Evolutionary conservation across 2,329 filamentous ascomycete genomes (phyloP).

Genomic region (Sporothrix mexicana): DNA sequence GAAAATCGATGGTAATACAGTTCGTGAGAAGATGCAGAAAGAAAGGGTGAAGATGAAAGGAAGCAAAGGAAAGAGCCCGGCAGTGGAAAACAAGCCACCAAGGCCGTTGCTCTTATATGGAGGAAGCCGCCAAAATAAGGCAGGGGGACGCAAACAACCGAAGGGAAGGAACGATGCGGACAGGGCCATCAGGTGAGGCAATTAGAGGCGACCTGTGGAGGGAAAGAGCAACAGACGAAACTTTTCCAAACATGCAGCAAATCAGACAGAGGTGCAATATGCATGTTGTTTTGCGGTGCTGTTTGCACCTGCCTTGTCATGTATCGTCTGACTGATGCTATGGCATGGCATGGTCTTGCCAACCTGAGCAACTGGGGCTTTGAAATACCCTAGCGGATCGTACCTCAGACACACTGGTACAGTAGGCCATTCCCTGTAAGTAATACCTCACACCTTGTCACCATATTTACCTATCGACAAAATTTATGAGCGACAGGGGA

Average conservation of each 20-base stretch:
- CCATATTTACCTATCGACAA: neutral
- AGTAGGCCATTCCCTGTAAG: neutral
- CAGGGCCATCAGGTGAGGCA: conserved; percentile 28
- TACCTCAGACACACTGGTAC: neutral
- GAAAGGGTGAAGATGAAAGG: neutral
- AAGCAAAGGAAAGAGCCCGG: neutral
- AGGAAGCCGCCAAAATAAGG: no score
- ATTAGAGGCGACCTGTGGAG: conserved; percentile 28
- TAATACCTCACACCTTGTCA: neutral
- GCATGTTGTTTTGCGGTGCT: conserved; percentile 8
- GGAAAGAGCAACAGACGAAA: conserved; percentile 1
- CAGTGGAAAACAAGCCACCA: neutral
- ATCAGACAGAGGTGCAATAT: neutral
- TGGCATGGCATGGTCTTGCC: conserved; percentile 21
- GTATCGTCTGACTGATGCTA: conserved; percentile 20
- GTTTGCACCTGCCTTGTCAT: conserved; percentile 24
- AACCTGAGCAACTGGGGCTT: conserved; percentile 2
- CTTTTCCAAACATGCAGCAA: conserved; percentile 1
- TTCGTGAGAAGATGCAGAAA: neutral
- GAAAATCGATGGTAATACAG: neutral
- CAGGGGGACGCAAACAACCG: conserved; percentile 2
- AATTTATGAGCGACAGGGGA: neutral
- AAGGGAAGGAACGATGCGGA: conserved; percentile 22
- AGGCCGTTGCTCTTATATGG: neutral
- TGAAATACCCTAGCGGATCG: neutral